Evolutionary conservation across 2,329 filamentous ascomycete species (phyloP), one percentile per base, ranked within the genome.

Genomic region (Colletotrichum kahawae): DNA sequence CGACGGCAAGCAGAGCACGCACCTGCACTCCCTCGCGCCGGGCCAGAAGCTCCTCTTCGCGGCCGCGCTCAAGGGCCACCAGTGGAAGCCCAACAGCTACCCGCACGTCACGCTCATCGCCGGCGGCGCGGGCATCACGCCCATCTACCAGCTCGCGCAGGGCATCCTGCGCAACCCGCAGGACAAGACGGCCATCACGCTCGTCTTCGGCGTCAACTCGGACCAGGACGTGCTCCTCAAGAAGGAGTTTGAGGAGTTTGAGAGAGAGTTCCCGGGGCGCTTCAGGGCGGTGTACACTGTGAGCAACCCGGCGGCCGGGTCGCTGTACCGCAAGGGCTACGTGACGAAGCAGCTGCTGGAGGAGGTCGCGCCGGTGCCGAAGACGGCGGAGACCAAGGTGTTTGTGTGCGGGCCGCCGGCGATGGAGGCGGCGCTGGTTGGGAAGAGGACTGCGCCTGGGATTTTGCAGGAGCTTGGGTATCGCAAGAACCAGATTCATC

Each of bases 81-180:
- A 82, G 38, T 93, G 90, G 89, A 88, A 85, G 27, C 84, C 89
- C 33, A 89, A 88, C 77, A 83, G 84, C 80, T 86, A 82, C 79
- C 80, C 79, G 5, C 87, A 90, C 76, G 82, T 95, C n/a, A 89
- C 90, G 4, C 86, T 94, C 51, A 89, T 95, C 57, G 93, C 93
- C 1, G 93, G 93, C 59, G 93, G 93, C 14, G 92, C 92, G 0
- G 93, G 93, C 21, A 94, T 95, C 77, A 95, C 93, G 1, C 93
- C 93, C 0, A 88, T 93, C 77, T 94, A 91, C 80, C 92, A 93
- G 80, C 88, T 94, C 3, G 86, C 90, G 3, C 89, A 87, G 64
- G 90, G 90, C 3, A 92, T 94, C 71, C 84, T 93, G n/a, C 82
- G 85, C 59, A 90, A 94, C 79, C 88, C 91, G 0, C 82, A 87